Evolutionary conservation across 176 grass and related monocot species (phyloP).

Genomic region (Zizania latifolia): DNA sequence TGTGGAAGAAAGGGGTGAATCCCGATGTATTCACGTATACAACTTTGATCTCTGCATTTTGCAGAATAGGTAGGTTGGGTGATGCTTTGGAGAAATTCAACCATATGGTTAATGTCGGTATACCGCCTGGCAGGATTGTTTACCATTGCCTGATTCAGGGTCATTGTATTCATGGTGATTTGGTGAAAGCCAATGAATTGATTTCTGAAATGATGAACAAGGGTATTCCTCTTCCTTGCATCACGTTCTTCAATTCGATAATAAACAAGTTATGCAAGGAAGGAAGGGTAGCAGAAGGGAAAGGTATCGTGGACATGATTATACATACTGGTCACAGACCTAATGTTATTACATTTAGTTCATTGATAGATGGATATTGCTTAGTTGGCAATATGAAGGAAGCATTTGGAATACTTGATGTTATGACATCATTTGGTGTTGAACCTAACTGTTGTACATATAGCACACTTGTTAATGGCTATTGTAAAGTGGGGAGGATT

Average conservation of each 20-base stretch:
- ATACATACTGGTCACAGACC: background rate
- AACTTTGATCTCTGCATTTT: background rate
- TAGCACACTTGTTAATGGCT: background rate
- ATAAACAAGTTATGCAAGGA: background rate
- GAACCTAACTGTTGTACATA: background rate
- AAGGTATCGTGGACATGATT: background rate
- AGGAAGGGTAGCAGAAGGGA: background rate
- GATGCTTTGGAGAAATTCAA: background rate
- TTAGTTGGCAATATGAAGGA: background rate
- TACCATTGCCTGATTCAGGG: background rate
- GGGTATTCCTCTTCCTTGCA: background rate
- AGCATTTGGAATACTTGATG: background rate
- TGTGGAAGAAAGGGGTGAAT: background rate
- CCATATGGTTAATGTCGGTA: background rate
- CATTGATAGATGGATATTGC: background rate
- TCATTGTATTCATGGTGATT: background rate
- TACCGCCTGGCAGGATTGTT: too few relatives aligned
- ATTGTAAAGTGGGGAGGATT: background rate
- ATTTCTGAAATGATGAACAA: background rate
- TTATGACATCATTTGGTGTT: background rate
- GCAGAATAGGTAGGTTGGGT: background rate
- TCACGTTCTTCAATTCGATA: background rate
- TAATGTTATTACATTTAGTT: background rate
- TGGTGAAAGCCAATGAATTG: background rate
- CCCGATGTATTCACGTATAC: background rate